These are phyloP conservation scores for Cunninghamia lanceolata DNA, from an alignment of 75 land plant genomes.

Conservation along the genomic window DNA sequence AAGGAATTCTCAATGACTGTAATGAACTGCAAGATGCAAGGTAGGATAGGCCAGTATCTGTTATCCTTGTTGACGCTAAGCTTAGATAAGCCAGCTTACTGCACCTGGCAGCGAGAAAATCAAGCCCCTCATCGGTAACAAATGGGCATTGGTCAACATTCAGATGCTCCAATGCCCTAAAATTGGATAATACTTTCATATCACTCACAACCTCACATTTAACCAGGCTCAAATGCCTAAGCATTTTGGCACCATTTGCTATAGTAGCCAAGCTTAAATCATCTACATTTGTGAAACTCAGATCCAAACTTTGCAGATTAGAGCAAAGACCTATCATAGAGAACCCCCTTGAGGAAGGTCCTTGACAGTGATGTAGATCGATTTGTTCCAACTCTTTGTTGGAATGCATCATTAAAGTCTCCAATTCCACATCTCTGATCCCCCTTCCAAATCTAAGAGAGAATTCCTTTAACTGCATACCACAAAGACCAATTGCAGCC, in stretches of 20 bases:
- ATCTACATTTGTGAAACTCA: constrained; percentile 43
- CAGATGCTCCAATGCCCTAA: constrained; percentile 26
- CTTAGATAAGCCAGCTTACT: constrained; percentile 23
- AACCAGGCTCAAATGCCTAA: constrained; percentile 28
- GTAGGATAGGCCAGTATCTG: constrained; percentile 23
- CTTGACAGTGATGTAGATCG: constrained; percentile 30
- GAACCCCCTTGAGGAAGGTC: constrained; percentile 40
- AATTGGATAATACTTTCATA: constrained; percentile 20
- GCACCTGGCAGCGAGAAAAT: constrained; percentile 16
- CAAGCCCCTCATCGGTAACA: constrained; percentile 40
- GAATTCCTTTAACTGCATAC: constrained; percentile 26
- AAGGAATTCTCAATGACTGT: constrained; percentile 25
- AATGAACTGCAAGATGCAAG: constrained; percentile 24
- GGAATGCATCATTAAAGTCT: constrained; percentile 27
- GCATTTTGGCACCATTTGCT: constrained; percentile 20
- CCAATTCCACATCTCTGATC: constrained; percentile 40
- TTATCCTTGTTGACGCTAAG: constrained; percentile 37
- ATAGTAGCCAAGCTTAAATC: constrained; percentile 31
- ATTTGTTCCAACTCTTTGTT: constrained; percentile 23
- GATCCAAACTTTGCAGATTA: constrained; percentile 26
- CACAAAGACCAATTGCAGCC: constrained; percentile 33
- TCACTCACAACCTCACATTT: constrained; percentile 26
- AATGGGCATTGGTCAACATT: constrained; percentile 40
- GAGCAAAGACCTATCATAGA: constrained; percentile 29
- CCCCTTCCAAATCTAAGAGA: constrained; percentile 26